phyloP scores from a whole-genome alignment of 2,329 filamentous ascomycete species.

The Cryoendolithus antarcticus region DNA sequence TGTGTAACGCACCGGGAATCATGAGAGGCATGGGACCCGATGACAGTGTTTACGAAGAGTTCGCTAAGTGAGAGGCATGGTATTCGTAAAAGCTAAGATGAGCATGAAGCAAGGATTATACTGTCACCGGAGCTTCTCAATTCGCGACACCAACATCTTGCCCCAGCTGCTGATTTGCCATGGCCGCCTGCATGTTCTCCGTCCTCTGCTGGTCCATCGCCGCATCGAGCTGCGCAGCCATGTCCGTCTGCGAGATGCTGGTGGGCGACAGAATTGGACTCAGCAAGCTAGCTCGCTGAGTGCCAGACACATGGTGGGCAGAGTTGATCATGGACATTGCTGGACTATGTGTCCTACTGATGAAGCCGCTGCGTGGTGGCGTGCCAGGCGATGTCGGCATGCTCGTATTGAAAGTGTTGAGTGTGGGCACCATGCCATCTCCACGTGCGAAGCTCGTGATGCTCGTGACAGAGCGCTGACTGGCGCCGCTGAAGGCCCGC shows the following conservation, averaged over 20 bases:
- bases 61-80: slow-evolving; percentile 7
- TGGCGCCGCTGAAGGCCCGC: slow-evolving; percentile 18
- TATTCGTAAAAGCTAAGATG: neutral
- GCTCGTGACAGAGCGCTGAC: slow-evolving; percentile 6
- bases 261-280: slow-evolving; percentile 15
- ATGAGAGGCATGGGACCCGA: slow-evolving; percentile 38
- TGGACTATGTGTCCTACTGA: neutral
- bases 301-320: neutral
- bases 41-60: slow-evolving; percentile 27
- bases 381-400: neutral
- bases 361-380: slow-evolving; percentile 1
- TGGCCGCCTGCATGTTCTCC: slow-evolving; percentile 19
- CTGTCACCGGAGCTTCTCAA: neutral
- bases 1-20: slow-evolving; percentile 38
- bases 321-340: neutral
- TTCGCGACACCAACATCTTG: slow-evolving; percentile 12
- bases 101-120: neutral
- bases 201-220: slow-evolving; percentile 14
- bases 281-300: slow-evolving; percentile 1
- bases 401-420: slow-evolving; percentile 3
- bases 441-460: neutral
- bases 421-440: neutral
- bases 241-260: slow-evolving; percentile 6
- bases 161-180: slow-evolving; percentile 11
- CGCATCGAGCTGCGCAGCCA: slow-evolving; percentile 13